These are phyloP conservation scores for Prunus mira DNA, from an alignment of 306 rosid genomes.

Conservation along the genomic window DNA sequence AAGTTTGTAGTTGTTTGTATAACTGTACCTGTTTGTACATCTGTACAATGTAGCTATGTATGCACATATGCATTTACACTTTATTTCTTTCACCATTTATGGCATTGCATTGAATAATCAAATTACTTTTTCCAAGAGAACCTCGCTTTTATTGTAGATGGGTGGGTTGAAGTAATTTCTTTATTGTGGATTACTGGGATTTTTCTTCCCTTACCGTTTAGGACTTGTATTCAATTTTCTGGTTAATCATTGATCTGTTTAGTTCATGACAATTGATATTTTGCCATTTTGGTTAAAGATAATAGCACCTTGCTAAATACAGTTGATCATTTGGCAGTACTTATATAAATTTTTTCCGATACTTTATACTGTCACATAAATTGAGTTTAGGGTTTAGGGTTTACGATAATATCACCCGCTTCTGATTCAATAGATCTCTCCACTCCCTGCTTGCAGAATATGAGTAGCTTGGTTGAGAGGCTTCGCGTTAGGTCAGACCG, in stretches of 20 bases:
- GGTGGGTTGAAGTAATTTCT: background rate
- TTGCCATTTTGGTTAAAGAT: background rate
- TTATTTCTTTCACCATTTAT: background rate
- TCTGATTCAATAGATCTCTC: conserved; percentile 13
- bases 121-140: background rate
- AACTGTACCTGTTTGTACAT: background rate
- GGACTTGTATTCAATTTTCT: background rate
- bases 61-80: background rate
- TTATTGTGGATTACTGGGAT: background rate
- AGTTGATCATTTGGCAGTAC: background rate
- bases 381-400: background rate
- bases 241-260: background rate
- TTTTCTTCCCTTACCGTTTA: background rate
- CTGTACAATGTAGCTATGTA: background rate
- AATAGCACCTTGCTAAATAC: background rate
- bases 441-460: conserved; percentile 39
- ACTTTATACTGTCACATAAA: background rate
- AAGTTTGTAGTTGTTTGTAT: background rate
- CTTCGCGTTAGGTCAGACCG: conserved; percentile 97
- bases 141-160: background rate
- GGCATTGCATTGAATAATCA: background rate
- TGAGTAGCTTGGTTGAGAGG: conserved; percentile 99
- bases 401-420: background rate
- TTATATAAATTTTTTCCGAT: background rate
- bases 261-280: background rate